These are phyloP conservation scores for Diaporthe amygdali DNA, from an alignment of 2,329 filamentous ascomycete species.

Conservation along the genomic window DNA sequence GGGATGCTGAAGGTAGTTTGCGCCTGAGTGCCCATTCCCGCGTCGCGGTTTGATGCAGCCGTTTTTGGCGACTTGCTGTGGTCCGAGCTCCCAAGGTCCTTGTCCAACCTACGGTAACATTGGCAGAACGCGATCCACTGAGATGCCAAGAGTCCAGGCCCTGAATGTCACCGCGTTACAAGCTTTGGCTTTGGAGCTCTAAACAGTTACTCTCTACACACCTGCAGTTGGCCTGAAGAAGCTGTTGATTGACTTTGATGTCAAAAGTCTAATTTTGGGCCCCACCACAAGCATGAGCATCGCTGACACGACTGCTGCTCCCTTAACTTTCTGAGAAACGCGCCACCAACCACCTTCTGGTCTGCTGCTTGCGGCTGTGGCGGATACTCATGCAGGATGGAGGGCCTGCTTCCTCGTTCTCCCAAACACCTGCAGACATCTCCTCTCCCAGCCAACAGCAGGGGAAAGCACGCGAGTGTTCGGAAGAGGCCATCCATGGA, in stretches of 20 bases:
- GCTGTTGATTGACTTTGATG: no score
- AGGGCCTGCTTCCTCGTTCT: not conserved
- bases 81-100: constrained; percentile 10
- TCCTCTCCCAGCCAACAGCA: not conserved
- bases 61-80: constrained; percentile 16
- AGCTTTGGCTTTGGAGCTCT: no score
- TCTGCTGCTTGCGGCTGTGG: not conserved
- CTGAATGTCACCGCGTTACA: not conserved
- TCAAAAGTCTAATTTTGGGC: not conserved
- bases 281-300: not conserved
- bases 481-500: not conserved
- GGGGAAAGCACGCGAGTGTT: not conserved
- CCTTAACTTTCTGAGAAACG: not conserved
- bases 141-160: not conserved
- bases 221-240: no score
- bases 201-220: no score
- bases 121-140: not conserved
- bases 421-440: not conserved
- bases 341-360: no score
- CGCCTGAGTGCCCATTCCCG: not conserved
- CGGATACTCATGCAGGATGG: not conserved
- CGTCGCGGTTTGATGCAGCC: not conserved
- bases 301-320: not conserved
- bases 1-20: not conserved
- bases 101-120: not conserved